phyloP scores from a whole-genome alignment of 441 rosid genomes.

The Gossypium davidsonii region DNA sequence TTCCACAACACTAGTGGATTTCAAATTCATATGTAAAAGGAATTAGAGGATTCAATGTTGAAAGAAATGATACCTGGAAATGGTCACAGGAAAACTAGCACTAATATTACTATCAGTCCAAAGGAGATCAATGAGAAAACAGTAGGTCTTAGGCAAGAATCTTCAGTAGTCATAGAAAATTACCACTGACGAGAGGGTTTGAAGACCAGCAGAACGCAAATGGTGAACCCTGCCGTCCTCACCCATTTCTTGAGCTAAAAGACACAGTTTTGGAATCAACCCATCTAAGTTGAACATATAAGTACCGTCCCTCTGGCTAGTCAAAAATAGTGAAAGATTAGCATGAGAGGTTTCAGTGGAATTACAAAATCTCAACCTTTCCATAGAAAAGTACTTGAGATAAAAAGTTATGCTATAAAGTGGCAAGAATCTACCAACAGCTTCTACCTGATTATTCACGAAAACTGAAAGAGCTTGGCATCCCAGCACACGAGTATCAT shows the following conservation, averaged over 20 bases:
- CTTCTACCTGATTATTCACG: conserved; percentile 56
- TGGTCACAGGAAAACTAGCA: conserved; percentile 3
- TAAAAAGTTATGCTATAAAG: conserved; percentile 1
- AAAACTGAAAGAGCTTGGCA: conserved; percentile 59
- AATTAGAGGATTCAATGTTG: neutral
- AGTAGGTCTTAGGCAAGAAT: neutral
- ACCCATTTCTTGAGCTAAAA: conserved; percentile 52
- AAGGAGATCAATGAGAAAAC: conserved; percentile 2
- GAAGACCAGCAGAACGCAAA: conserved; percentile 51
- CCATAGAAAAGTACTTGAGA: neutral
- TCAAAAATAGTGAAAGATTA: conserved; percentile 15
- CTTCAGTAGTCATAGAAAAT: neutral
- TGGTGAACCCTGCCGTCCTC: conserved; percentile 38
- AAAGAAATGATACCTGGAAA: neutral
- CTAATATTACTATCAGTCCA: neutral
- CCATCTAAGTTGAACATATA: conserved; percentile 64
- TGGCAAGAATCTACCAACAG: conserved; percentile 14
- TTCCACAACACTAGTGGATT: neutral
- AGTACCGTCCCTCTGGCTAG: conserved; percentile 53
- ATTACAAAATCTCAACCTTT: neutral
- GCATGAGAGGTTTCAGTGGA: conserved; percentile 1
- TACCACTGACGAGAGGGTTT: conserved; percentile 60
- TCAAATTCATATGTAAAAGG: neutral
- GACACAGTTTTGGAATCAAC: conserved; percentile 51
- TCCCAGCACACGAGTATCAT: conserved; percentile 50